Evolutionary conservation across 2,329 filamentous ascomycete species (phyloP), one percentile per base, ranked within the genome.

Genomic region (Dryadomyces quercivorus): DNA sequence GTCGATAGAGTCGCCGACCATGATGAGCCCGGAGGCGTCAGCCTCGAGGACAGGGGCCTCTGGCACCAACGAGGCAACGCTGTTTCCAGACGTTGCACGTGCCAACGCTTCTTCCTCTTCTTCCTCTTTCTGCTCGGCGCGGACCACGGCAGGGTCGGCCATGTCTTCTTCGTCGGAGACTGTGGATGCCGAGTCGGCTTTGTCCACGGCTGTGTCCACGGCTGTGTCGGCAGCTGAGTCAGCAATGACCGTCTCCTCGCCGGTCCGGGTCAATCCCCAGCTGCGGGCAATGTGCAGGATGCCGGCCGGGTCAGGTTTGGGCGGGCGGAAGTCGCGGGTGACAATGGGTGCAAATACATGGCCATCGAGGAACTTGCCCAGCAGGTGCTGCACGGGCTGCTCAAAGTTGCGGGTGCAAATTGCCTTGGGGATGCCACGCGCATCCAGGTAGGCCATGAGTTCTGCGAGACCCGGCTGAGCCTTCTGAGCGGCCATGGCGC

Each of bases 371-470:
- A 93, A 93, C 50, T 83, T 93, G 52, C 71, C 70, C 3, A 96
- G 75, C 3, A 94, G 76, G 67, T 91, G 84, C 49, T 76, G 70
- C 1, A 93, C 88, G 6, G 88, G 88, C 8, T 79, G 72, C 62
- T 92, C 88, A 64, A 96, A 97, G 72, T 98, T 97, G 64, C 93
- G 80, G 2, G 93, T 97, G 71, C 91, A 96, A 59, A 97, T 90
- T 16, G 81, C 92, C 68, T 94, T 93, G 61, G 74, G 81, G 36
- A 96, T 67, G 6, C 70, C 68, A 31, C 77, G 76, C 7, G 69
- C 64, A 63, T 93, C 84, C 18, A 97, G 81, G 66, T 93, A 95
- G 55, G 80, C 71, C 87, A 97, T 95, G 52, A 98, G 76, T 31
- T 76, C 68, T 1, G 76, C 70, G 3, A 97, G 80, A 1, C 92